These are phyloP conservation scores for Penicillium antarcticum DNA, from an alignment of 495 filamentous ascomycete genomes.

Conservation along the genomic window DNA sequence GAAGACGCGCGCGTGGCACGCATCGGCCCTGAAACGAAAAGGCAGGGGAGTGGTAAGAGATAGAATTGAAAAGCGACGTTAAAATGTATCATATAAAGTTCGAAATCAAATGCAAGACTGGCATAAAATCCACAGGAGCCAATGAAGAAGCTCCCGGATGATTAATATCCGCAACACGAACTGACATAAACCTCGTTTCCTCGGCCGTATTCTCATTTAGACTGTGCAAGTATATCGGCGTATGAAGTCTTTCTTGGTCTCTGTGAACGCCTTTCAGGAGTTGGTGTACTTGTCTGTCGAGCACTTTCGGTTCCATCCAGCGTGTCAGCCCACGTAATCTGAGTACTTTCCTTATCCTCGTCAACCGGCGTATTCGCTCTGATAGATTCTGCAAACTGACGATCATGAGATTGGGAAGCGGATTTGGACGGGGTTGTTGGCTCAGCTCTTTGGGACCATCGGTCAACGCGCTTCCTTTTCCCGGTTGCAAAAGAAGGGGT, in stretches of 20 bases:
- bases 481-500: conserved; percentile 5
- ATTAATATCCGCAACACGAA: conserved; percentile 1
- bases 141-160: neutral
- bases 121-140: neutral
- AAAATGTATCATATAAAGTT: too few relatives aligned
- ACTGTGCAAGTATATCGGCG: conserved; percentile 2
- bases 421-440: neutral
- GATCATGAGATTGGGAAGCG: neutral
- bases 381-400: neutral
- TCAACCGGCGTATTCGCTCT: neutral
- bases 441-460: conserved; percentile 4
- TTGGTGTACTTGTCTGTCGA: neutral
- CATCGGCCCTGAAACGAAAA: conserved; percentile 4
- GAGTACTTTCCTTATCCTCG: neutral
- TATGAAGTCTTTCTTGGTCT: conserved; percentile 5
- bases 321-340: neutral
- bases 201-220: neutral
- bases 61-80: neutral
- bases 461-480: conserved; percentile 6
- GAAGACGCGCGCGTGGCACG: neutral
- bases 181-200: neutral
- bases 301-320: neutral
- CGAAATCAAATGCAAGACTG: neutral
- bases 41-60: neutral
- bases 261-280: conserved; percentile 1